Percentiles rank a stretch among this genome's conserved stretches.
Evolutionary conservation across 1,139 yeast species (phyloP).

Genomic region (Neolecta irregularis): DNA sequence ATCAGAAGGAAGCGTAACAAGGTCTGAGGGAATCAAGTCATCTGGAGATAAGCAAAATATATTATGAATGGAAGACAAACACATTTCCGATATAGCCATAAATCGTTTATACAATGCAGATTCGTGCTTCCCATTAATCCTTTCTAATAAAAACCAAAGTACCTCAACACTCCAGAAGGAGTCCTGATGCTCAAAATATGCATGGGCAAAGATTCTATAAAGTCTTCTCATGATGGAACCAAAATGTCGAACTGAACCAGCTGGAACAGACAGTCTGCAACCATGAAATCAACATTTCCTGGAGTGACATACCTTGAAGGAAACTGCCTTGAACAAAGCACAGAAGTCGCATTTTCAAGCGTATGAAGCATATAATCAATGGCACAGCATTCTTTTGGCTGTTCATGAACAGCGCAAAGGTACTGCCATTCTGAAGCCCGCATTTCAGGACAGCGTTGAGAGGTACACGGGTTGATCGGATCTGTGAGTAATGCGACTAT

Average conservation of each 20-base stretch:
- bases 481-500: slow-evolving; percentile 3
- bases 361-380: slow-evolving; percentile 7
- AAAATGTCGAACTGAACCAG: background rate
- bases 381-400: slow-evolving; percentile 4
- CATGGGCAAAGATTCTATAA: slow-evolving; percentile 9
- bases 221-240: slow-evolving; percentile 5
- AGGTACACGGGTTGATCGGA: slow-evolving; percentile 2
- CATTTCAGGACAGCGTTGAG: slow-evolving; percentile 6
- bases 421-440: slow-evolving; percentile 4
- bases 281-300: background rate
- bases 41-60: too few species aligned
- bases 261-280: slow-evolving; percentile 1
- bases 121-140: background rate
- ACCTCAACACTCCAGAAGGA: slow-evolving; percentile 3
- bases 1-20: too few species aligned
- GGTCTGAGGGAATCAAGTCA: too few species aligned
- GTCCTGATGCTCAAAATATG: slow-evolving; percentile 6
- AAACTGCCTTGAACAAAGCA: slow-evolving; percentile 3
- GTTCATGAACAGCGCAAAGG: slow-evolving; percentile 6
- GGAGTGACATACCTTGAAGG: background rate
- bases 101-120: slow-evolving; percentile 2
- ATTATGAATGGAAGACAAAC: too few species aligned
- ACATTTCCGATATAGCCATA: slow-evolving; percentile 2
- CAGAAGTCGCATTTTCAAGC: slow-evolving; percentile 4
- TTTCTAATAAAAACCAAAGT: background rate